phyloP scores from a whole-genome alignment of 768 basidiomycete species.

The Mrakia blollopis region DNA sequence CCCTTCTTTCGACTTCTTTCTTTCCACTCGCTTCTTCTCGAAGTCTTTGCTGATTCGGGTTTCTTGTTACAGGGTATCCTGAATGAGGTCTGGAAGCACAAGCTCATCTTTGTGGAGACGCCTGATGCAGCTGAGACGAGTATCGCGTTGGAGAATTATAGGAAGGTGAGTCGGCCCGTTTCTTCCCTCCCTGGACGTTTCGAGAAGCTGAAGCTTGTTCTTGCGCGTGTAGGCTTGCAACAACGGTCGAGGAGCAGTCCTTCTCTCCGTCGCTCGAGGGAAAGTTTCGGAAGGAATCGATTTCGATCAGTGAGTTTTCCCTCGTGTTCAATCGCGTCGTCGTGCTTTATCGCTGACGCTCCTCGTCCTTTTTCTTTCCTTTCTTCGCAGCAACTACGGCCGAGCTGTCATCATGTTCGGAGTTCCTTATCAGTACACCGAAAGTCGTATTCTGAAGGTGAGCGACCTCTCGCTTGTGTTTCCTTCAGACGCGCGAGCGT shows the following conservation, averaged over 20 bases:
- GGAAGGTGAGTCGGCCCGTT: constrained; percentile 57
- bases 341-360: not conserved
- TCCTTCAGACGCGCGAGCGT: no score
- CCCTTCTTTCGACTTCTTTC: not conserved
- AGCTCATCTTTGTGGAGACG: constrained; percentile 97
- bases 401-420: constrained; percentile 99
- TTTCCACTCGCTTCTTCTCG: no score
- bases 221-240: constrained; percentile 71
- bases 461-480: not conserved
- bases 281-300: constrained; percentile 99
- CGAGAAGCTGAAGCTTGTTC: not conserved
- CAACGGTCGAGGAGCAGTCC: constrained; percentile 93
- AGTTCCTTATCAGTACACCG: constrained; percentile 96
- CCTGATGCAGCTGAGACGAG: constrained; percentile 99
- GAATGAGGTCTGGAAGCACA: constrained; percentile 99
- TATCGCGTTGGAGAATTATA: constrained; percentile 94
- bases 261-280: constrained; percentile 94
- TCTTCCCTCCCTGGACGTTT: not conserved
- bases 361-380: no score
- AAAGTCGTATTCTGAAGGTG: constrained; percentile 85
- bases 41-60: no score
- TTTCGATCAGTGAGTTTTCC: constrained; percentile 69
- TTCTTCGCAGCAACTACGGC: constrained; percentile 67
- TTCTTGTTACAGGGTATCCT: constrained; percentile 72
- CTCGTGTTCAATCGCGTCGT: not conserved